phyloP scores from a whole-genome alignment of 1,284 basidiomycete species.

The Cutaneotrichosporon cavernicola region DNA sequence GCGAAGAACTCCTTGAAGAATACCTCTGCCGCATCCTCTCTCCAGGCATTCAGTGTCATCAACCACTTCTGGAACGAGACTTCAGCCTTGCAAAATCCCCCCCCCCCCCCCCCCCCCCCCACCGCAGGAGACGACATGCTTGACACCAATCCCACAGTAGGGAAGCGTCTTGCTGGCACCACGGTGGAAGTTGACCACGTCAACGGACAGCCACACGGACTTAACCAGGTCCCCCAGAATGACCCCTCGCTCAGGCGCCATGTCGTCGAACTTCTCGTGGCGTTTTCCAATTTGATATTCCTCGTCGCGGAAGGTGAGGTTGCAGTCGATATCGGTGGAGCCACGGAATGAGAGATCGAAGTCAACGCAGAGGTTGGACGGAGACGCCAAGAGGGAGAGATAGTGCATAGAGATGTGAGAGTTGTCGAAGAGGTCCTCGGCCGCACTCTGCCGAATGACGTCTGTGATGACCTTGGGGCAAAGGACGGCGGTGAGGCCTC shows the following conservation, averaged over 20 bases:
- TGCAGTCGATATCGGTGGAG: not conserved
- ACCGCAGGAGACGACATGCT: not conserved
- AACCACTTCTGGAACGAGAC: not conserved
- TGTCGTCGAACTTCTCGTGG: constrained; percentile 1
- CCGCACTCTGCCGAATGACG: not conserved
- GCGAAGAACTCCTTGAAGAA: not conserved
- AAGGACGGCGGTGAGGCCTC: not conserved
- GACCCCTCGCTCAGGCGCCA: not conserved
- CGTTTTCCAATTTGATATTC: not conserved
- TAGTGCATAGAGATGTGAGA: not conserved
- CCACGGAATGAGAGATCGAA: not conserved
- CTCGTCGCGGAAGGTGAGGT: not conserved
- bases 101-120: too few relatives aligned
- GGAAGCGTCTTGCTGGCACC: not conserved
- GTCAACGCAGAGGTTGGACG: not conserved
- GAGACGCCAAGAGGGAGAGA: not conserved
- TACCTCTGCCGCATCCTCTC: not conserved
- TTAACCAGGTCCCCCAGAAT: not conserved
- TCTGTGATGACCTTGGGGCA: not conserved
- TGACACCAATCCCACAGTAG: not conserved
- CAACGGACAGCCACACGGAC: not conserved
- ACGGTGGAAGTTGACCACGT: not conserved
- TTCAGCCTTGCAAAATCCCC: not conserved
- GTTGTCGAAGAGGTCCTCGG: not conserved
- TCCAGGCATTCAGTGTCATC: not conserved